Evolutionary conservation across 2,329 filamentous ascomycete genomes (phyloP).

Genomic region (Aspergillus fumigatus): DNA sequence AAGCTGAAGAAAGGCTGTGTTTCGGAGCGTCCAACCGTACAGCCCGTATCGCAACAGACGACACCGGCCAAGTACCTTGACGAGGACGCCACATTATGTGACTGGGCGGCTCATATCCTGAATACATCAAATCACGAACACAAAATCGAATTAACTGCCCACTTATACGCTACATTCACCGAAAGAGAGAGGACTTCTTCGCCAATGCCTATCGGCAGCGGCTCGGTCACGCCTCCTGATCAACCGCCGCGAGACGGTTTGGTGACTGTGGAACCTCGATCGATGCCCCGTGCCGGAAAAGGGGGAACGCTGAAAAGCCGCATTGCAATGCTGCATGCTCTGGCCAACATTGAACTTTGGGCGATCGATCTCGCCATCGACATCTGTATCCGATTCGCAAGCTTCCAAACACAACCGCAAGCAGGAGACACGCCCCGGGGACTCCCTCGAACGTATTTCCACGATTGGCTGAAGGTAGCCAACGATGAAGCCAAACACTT

Average conservation of each 20-base stretch:
- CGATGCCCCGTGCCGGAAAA: conserved; percentile 39
- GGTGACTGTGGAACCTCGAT: conserved; percentile 35
- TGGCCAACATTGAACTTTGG: conserved; percentile 49
- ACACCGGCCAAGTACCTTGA: conserved; percentile 30
- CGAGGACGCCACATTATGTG: conserved; percentile 43
- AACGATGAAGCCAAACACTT: conserved; percentile 48
- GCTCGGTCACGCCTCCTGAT: conserved; percentile 34
- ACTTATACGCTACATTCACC: conserved; percentile 41
- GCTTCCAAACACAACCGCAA: conserved; percentile 35
- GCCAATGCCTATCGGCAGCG: conserved; percentile 42
- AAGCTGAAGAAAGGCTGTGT: conserved; percentile 34
- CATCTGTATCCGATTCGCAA: conserved; percentile 45
- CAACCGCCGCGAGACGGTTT: conserved; percentile 41
- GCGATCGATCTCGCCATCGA: conserved; percentile 47
- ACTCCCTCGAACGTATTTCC: conserved; percentile 43
- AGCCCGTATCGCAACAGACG: conserved; percentile 6
- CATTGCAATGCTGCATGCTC: conserved; percentile 44
- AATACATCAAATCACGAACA: conserved; percentile 44
- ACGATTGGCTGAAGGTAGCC: conserved; percentile 48
- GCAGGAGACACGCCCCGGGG: conserved; percentile 15
- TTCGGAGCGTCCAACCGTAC: not conserved
- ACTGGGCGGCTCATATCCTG: conserved; percentile 46
- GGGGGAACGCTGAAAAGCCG: conserved; percentile 44
- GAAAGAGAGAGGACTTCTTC: conserved; percentile 34
- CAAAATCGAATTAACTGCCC: conserved; percentile 45